Conservation (phyloP, 2,329 filamentous ascomycete species). For the Periconia digitata region DNA sequence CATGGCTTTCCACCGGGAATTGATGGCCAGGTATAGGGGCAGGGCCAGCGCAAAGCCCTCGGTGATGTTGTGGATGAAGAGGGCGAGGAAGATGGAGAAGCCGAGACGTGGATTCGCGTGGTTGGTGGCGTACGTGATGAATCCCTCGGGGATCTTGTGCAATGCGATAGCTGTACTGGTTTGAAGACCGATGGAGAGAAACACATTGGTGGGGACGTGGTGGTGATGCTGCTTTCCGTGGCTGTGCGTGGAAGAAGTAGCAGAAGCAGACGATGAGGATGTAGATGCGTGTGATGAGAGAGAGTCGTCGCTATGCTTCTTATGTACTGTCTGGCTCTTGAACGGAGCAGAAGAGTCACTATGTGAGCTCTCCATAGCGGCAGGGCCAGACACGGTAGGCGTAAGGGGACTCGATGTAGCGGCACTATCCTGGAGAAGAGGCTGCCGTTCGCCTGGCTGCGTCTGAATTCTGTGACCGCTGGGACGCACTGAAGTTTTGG, state of each 20-base stretch:
- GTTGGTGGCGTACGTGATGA: conserved; percentile 94
- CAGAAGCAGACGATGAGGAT: conserved; percentile 1
- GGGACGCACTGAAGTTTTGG: conserved; percentile 12
- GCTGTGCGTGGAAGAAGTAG: conserved; percentile 5
- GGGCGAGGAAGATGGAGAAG: conserved; percentile 88
- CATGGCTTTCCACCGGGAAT: conserved; percentile 79
- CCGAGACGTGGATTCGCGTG: conserved; percentile 89
- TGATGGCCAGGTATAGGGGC: conserved; percentile 87
- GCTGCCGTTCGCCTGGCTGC: conserved; percentile 29
- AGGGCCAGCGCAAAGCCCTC: conserved; percentile 95
- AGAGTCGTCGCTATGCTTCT: conserved; percentile 18
- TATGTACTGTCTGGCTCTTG: conserved; percentile 12
- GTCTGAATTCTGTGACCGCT: conserved; percentile 26
- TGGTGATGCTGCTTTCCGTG: conserved; percentile 73
- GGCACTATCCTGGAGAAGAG: conserved; percentile 28
- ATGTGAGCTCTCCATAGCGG: conserved; percentile 23
- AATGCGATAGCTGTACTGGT: conserved; percentile 93
- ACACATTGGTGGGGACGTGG: conserved; percentile 91
- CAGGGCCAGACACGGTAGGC: conserved; percentile 25
- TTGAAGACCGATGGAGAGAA: conserved; percentile 92
- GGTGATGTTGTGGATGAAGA: conserved; percentile 97
- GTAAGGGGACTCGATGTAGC: conserved; percentile 27
- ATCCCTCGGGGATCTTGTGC: conserved; percentile 88
- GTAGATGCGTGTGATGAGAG: conserved; percentile 19
- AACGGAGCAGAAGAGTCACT: conserved; percentile 10